These are phyloP conservation scores for Hypericum perforatum DNA, from an alignment of 345 rosid genomes.

Conservation along the genomic window DNA sequence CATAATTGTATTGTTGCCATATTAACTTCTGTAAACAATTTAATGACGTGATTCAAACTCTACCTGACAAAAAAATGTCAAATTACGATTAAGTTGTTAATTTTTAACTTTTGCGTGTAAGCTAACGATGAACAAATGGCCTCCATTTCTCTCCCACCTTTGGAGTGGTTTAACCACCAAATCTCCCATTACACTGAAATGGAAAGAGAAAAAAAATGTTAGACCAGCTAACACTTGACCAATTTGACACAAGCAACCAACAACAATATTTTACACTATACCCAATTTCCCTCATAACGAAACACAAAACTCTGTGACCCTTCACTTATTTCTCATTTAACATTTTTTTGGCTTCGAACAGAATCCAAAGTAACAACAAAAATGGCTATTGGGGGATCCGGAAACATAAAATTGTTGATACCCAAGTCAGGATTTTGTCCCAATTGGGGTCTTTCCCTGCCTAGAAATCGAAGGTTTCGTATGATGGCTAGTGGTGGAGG, in stretches of 20 bases:
- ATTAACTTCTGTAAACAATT: too few relatives aligned
- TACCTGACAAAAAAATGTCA: too few relatives aligned
- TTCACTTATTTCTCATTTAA: too few relatives aligned
- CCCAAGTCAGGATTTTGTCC: slow-evolving; percentile 8
- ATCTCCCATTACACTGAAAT: too few relatives aligned
- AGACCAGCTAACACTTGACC: slow-evolving; percentile 15
- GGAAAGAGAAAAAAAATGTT: slow-evolving; percentile 2
- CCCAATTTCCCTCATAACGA: background rate
- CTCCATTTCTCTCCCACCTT: too few relatives aligned
- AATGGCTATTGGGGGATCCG: background rate
- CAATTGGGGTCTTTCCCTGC: background rate
- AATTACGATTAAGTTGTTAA: too few relatives aligned
- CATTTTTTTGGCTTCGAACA: too few relatives aligned
- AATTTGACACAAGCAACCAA: background rate
- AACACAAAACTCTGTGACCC: background rate
- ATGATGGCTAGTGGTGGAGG: slow-evolving; percentile 10
- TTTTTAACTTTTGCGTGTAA: too few relatives aligned
- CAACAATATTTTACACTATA: background rate
- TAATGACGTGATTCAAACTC: too few relatives aligned
- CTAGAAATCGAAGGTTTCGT: background rate
- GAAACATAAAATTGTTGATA: slow-evolving; percentile 5
- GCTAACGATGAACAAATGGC: too few relatives aligned
- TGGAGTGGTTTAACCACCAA: too few relatives aligned
- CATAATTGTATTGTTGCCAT: too few relatives aligned
- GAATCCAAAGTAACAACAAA: background rate